These are phyloP conservation scores for Hanseniaspora singularis DNA, from an alignment of 805 yeast species.

Conservation along the genomic window DNA sequence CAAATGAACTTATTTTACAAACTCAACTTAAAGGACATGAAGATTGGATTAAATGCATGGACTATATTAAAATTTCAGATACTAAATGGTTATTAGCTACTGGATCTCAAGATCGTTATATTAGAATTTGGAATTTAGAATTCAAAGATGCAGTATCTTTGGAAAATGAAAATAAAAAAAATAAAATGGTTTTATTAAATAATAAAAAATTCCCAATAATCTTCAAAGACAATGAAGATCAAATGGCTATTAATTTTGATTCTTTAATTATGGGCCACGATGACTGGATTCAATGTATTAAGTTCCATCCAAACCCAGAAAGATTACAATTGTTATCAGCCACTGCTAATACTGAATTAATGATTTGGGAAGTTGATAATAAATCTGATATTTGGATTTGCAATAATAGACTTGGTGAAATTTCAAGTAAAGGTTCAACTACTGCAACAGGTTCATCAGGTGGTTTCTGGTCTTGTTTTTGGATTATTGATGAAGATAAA, in stretches of 20 bases:
- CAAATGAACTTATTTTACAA: constrained; percentile 21
- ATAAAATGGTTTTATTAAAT: constrained; percentile 43
- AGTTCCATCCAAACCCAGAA: constrained; percentile 52
- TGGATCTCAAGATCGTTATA: constrained; percentile 87
- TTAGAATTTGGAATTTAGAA: constrained; percentile 74
- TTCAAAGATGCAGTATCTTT: constrained; percentile 48
- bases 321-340: constrained; percentile 55
- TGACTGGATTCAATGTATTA: constrained; percentile 83
- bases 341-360: constrained; percentile 84
- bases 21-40: constrained; percentile 79
- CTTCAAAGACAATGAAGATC: constrained; percentile 31
- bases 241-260: constrained; percentile 63
- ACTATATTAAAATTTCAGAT: constrained; percentile 39
- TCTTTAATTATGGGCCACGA: constrained; percentile 96
- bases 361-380: constrained; percentile 86
- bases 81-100: constrained; percentile 62
- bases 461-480: constrained; percentile 56
- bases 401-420: constrained; percentile 70
- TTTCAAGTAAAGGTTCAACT: constrained; percentile 91
- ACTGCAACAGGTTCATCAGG: constrained; percentile 94
- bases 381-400: constrained; percentile 86
- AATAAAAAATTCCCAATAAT: constrained; percentile 53
- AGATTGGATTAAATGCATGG: constrained; percentile 80
- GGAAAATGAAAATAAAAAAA: constrained; percentile 16
- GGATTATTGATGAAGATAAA: constrained; percentile 40